phyloP scores from a whole-genome alignment of 2,329 filamentous ascomycete genomes.

The Pestalotiopsis fici region DNA sequence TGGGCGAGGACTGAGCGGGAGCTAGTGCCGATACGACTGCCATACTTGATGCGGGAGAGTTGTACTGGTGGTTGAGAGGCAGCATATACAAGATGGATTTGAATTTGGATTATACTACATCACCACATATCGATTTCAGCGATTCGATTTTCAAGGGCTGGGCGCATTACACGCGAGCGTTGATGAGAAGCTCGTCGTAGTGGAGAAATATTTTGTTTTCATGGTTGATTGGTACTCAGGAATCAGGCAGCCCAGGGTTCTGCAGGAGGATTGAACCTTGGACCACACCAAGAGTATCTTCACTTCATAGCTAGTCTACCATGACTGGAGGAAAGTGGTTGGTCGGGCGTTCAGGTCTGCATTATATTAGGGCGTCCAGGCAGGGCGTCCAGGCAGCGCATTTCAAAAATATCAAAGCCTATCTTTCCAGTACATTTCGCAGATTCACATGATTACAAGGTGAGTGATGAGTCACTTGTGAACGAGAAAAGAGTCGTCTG shows the following conservation, averaged over 20 bases:
- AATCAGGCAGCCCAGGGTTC: neutral
- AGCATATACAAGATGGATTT: neutral
- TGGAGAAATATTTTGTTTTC: no score
- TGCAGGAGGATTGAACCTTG: neutral
- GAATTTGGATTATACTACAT: neutral
- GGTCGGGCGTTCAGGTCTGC: neutral
- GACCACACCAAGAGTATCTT: neutral
- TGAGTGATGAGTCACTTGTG: neutral
- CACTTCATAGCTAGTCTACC: neutral
- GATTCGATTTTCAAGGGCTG: neutral
- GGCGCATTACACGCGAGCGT: neutral
- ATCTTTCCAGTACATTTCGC: neutral
- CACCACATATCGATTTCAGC: neutral
- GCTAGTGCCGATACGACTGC: neutral
- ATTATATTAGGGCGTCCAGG: neutral
- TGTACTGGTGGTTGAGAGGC: neutral
- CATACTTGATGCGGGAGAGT: neutral
- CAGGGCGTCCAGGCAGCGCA: neutral
- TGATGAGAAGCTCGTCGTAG: neutral
- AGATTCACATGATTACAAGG: neutral
- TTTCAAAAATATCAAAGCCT: neutral
- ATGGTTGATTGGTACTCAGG: neutral
- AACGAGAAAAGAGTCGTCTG: neutral
- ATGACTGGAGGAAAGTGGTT: neutral
- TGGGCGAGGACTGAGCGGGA: conserved; percentile 65